Conservation (phyloP, 2,329 filamentous ascomycete genomes). For the Leptographium flavum region DNA sequence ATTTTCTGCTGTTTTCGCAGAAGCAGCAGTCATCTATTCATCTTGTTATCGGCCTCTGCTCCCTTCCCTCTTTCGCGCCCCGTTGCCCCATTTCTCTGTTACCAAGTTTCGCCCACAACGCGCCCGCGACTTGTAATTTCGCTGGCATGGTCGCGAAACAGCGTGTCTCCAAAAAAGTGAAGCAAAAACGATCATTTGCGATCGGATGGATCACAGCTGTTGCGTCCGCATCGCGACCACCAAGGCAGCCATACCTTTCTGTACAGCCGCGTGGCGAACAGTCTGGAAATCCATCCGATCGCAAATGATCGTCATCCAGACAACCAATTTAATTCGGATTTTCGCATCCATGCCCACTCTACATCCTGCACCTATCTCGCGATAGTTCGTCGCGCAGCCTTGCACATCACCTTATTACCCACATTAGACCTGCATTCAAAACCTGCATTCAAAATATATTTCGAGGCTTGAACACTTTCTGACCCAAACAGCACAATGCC, state of each 20-base stretch:
- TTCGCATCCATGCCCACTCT: too few relatives aligned
- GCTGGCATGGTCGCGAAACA: background rate
- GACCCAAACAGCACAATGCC: slow-evolving; percentile 33
- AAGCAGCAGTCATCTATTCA: background rate
- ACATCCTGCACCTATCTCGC: too few relatives aligned
- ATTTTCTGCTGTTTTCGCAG: background rate
- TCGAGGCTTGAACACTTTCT: background rate
- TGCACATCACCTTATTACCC: too few relatives aligned
- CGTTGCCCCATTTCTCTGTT: background rate
- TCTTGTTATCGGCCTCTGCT: background rate
- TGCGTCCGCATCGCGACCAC: background rate
- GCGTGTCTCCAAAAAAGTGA: slow-evolving; percentile 2
- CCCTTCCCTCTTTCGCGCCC: background rate
- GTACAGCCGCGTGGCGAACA: background rate
- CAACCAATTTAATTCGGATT: too few relatives aligned
- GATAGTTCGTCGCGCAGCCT: too few relatives aligned
- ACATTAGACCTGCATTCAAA: too few relatives aligned
- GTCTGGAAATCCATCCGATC: slow-evolving; percentile 5
- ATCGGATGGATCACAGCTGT: background rate
- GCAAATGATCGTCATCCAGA: too few relatives aligned
- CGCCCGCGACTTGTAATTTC: slow-evolving; percentile 4
- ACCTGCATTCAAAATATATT: too few relatives aligned
- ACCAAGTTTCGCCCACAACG: slow-evolving; percentile 3
- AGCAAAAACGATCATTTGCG: too few relatives aligned
- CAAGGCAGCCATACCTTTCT: background rate